Evolutionary conservation across 2,329 filamentous ascomycete genomes (phyloP).

Genomic region (Arthrinium phaeospermum): DNA sequence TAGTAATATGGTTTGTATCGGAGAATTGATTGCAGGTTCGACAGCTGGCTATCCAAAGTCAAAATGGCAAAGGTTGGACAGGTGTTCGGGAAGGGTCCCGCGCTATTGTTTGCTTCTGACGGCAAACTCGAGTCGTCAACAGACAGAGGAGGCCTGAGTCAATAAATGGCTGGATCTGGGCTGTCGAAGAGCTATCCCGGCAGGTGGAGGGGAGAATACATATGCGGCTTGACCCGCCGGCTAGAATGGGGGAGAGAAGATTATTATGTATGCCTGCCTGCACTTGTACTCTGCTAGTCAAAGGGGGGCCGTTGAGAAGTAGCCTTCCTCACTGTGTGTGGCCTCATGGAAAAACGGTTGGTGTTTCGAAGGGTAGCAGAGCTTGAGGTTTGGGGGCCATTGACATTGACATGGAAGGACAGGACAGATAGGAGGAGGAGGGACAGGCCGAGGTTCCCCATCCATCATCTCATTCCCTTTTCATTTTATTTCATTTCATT

Average conservation of each 20-base stretch:
- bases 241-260: background rate
- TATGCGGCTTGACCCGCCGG: conserved; percentile 7
- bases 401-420: background rate
- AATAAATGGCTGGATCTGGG: background rate
- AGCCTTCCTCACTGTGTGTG: background rate
- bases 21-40: background rate
- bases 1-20: background rate
- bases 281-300: background rate
- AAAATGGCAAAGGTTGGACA: background rate
- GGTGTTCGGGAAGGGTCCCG: background rate
- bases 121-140: background rate
- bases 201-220: background rate
- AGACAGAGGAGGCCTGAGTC: background rate
- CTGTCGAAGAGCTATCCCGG: background rate
- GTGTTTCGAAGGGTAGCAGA: conserved; percentile 17
- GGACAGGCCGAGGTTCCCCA: conserved; percentile 4
- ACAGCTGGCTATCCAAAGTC: background rate
- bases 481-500: background rate
- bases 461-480: conserved; percentile 8
- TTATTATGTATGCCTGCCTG: background rate
- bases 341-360: conserved; percentile 4
- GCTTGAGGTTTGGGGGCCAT: conserved; percentile 3
- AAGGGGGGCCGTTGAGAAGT: background rate
- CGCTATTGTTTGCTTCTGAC: background rate
- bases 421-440: background rate